Base-by-base conservation (phyloP, 495 filamentous ascomycete species). In the Neurospora sp. region DNA sequence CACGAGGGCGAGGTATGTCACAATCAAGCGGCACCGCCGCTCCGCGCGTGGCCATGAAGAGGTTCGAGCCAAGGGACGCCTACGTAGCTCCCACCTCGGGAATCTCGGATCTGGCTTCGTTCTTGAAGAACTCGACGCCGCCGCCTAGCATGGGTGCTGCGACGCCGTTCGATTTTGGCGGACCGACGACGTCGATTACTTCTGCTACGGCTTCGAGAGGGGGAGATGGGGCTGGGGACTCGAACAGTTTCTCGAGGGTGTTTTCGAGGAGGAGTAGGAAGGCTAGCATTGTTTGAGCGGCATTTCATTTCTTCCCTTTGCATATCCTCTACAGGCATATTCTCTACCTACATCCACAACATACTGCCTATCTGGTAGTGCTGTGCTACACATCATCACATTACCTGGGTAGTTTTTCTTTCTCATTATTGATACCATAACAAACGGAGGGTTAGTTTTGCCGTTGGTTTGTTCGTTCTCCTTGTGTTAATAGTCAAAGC, bases 21-120 rank as follows among this genome's bases (percentile, higher is more conserved):
- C 31, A 59, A 46, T 35, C 42, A 66, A 66, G 54, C 27, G 54
- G 54, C 27, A 35, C 27, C 27, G 31, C 71, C 6, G 69, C 69
- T 71, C 78, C 77, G 59, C 78, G 84, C 62, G 84, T 83, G 59
- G 80, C 82, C 42, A 86, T 86, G 82, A 89, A 85, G 80, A 86
- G 77, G 71, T 88, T 85, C 71, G 84, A 88, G 76, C 83, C 87
- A 5, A 81, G 87, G 39, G 87, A 89, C 18, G 82, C 87, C 10
- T 78, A 82, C 9, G 82, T 82, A 48, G 71, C 78, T 31, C 70
- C 82, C 48, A 73, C 73, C 73, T 75, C 76, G 74, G 85, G 85
- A 38, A 94, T 92, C 4, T 88, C 88, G 48, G 93, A 94, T 39
- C 81, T 97, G 71, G 93, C 93, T 3, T 91, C 92, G 75, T 96